Conservation (phyloP, 1,284 basidiomycete genomes). For the Apiotrichum gracile region DNA sequence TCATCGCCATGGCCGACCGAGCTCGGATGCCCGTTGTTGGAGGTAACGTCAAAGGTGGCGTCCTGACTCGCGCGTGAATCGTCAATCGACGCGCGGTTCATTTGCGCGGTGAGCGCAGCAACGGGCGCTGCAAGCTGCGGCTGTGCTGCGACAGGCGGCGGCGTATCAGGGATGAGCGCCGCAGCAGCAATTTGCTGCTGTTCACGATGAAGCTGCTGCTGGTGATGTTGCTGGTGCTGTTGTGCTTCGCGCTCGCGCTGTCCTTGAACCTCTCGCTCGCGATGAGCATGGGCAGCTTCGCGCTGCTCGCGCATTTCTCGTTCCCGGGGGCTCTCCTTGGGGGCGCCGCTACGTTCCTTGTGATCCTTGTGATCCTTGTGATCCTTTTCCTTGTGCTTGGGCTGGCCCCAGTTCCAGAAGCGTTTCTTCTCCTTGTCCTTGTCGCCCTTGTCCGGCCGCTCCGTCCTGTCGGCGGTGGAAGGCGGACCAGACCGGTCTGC, state of each 20-base stretch:
- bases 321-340: neutral
- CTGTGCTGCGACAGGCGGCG: neutral
- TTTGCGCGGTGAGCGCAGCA: neutral
- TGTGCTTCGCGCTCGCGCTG: neutral
- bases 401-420: conserved; percentile 7
- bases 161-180: neutral
- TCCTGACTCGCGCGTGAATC: conserved; percentile 16
- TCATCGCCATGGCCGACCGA: conserved; percentile 13
- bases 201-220: neutral
- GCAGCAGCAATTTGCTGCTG: neutral
- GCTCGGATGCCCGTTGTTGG: conserved; percentile 15
- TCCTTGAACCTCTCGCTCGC: neutral
- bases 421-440: conserved; percentile 1
- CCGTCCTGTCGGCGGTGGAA: neutral
- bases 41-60: conserved; percentile 14
- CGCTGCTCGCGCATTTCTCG: neutral
- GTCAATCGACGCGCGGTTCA: neutral
- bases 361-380: conserved; percentile 13
- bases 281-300: neutral
- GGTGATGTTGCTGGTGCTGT: neutral
- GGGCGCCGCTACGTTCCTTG: neutral
- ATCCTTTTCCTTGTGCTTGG: conserved; percentile 13
- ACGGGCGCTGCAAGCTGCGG: neutral
- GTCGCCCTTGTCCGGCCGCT: neutral
- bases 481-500: neutral